These are phyloP conservation scores for Hypoxylon lenormandii DNA, from an alignment of 495 filamentous ascomycete genomes.

Conservation along the genomic window DNA sequence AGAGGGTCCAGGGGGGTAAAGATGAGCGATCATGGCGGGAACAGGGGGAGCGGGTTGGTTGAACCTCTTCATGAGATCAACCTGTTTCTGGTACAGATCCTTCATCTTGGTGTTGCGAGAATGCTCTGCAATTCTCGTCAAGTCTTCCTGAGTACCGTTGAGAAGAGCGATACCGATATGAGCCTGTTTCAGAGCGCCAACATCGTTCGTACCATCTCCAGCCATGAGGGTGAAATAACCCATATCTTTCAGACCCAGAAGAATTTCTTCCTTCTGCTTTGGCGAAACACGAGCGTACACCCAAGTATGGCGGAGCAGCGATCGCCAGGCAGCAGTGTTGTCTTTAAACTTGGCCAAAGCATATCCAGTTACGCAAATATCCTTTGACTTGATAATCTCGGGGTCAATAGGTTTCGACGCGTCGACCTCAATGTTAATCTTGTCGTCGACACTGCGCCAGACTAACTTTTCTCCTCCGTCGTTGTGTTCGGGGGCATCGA, in stretches of 20 bases:
- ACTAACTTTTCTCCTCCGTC: slow-evolving; percentile 82
- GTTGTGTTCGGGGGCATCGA: slow-evolving; percentile 94
- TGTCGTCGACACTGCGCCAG: slow-evolving; percentile 96
- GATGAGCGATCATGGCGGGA: slow-evolving; percentile 87
- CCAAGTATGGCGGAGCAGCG: slow-evolving; percentile 89
- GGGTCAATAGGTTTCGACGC: slow-evolving; percentile 82
- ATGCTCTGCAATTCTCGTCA: slow-evolving; percentile 91
- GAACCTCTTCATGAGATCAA: slow-evolving; percentile 88
- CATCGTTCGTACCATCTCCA: slow-evolving; percentile 98
- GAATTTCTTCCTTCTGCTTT: slow-evolving; percentile 98
- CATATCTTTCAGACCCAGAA: slow-evolving; percentile 92
- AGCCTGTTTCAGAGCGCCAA: slow-evolving; percentile 97
- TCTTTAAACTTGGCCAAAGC: slow-evolving; percentile 89
- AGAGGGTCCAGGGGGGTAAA: slow-evolving; percentile 88
- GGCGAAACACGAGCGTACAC: slow-evolving; percentile 98
- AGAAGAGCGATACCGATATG: slow-evolving; percentile 96
- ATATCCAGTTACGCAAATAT: slow-evolving; percentile 96
- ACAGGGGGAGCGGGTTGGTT: slow-evolving; percentile 91
- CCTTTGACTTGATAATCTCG: slow-evolving; percentile 84
- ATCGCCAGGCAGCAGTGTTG: slow-evolving; percentile 72
- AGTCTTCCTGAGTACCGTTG: slow-evolving; percentile 91
- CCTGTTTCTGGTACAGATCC: slow-evolving; percentile 97
- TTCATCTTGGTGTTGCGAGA: slow-evolving; percentile 96
- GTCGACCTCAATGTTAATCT: slow-evolving; percentile 85
- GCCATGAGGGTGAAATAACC: slow-evolving; percentile 99